These are phyloP conservation scores for Phyllosticta citrichinensis DNA, from an alignment of 2,329 filamentous ascomycete genomes.

Conservation along the genomic window DNA sequence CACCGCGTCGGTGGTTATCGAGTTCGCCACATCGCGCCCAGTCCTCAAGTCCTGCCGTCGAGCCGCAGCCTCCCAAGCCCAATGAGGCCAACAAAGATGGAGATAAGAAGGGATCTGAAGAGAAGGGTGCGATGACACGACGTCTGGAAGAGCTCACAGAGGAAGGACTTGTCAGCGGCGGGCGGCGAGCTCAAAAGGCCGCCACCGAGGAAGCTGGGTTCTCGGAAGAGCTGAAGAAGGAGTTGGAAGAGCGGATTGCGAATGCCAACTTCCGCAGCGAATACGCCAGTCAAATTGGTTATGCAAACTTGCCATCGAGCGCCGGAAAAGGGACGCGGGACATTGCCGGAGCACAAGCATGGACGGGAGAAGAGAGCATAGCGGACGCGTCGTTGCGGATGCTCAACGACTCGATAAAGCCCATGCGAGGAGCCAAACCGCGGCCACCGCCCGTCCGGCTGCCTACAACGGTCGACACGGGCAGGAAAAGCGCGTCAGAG, in stretches of 20 bases:
- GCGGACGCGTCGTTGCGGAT: constrained; percentile 76
- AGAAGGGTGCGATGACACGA: constrained; percentile 48
- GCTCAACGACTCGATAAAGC: constrained; percentile 50
- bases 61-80: constrained; percentile 16
- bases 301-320: constrained; percentile 45
- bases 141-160: constrained; percentile 51
- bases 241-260: constrained; percentile 50
- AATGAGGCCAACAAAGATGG: constrained; percentile 1
- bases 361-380: constrained; percentile 67
- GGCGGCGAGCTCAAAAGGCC: constrained; percentile 44
- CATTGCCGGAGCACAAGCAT: constrained; percentile 57
- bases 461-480: constrained; percentile 33
- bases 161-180: constrained; percentile 45
- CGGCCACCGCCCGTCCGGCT: constrained; percentile 19
- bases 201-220: constrained; percentile 53
- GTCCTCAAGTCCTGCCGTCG: constrained; percentile 15
- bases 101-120: constrained; percentile 16
- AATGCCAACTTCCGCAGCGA: constrained; percentile 45
- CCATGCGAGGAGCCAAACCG: constrained; percentile 20
- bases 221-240: constrained; percentile 48
- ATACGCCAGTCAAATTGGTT: constrained; percentile 43
- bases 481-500: constrained; percentile 29
- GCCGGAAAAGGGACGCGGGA: constrained; percentile 59
- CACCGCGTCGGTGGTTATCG: constrained; percentile 11
- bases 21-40: constrained; percentile 13